Evolutionary conservation across 2,329 filamentous ascomycete genomes (phyloP).

Genomic region (Elsinoe ampelina): DNA sequence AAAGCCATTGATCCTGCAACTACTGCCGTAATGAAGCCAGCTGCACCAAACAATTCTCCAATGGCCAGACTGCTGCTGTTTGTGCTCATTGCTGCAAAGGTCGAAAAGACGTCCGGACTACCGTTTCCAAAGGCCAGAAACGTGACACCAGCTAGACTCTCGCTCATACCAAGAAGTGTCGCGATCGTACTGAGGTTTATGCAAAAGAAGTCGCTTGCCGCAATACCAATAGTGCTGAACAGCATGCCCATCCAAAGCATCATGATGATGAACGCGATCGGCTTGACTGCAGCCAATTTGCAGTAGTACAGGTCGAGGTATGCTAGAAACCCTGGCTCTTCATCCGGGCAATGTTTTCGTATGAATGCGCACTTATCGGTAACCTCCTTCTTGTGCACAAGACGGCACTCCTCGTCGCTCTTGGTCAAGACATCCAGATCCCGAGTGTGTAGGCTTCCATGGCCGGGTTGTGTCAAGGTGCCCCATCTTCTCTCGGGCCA

Average conservation of each 20-base stretch:
- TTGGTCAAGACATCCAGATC: conserved; percentile 8
- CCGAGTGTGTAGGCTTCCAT: neutral
- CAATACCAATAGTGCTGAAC: conserved; percentile 95
- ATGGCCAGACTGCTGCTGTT: conserved; percentile 96
- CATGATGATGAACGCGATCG: conserved; percentile 69
- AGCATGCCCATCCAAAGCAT: conserved; percentile 77
- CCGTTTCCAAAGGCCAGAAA: conserved; percentile 96
- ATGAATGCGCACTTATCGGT: conserved; percentile 82
- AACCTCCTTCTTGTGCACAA: conserved; percentile 57
- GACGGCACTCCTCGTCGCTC: conserved; percentile 51
- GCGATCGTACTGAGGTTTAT: conserved; percentile 93
- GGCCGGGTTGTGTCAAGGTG: neutral
- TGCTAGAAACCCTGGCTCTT: conserved; percentile 80
- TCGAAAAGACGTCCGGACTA: conserved; percentile 96
- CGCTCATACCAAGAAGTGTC: conserved; percentile 79
- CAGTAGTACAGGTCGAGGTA: conserved; percentile 94
- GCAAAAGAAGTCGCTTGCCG: conserved; percentile 96
- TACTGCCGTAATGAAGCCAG: conserved; percentile 90
- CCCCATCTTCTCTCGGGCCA: neutral
- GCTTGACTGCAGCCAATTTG: conserved; percentile 55
- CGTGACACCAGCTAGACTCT: conserved; percentile 92
- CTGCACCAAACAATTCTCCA: conserved; percentile 88
- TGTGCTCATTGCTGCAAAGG: conserved; percentile 94
- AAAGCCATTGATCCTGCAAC: conserved; percentile 96
- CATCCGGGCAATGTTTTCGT: conserved; percentile 68